Evolutionary conservation across 1,284 basidiomycete genomes (phyloP), one percentile per base, ranked within the genome.

Genomic region (Ganoderma multipileum): DNA sequence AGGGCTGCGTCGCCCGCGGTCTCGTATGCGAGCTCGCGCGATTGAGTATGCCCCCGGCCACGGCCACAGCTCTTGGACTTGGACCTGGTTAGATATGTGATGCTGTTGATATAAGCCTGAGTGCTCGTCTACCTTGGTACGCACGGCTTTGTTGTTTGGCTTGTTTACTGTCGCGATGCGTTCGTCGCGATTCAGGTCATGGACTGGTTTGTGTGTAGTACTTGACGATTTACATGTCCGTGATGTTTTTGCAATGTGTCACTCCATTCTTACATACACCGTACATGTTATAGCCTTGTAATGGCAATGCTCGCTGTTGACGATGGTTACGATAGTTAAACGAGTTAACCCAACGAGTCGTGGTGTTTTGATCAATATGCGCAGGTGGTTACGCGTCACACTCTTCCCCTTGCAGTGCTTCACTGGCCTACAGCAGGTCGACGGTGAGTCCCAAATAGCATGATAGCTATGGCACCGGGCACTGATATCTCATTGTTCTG

Each of bases 11-110:
- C 76, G 28, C 71, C 72, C 23, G 70, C 74, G 66, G 67, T 73
- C 64, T 76, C 75, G 39, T 77, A 74, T 62, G 47, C 58, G 20
- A 76, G 75, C 61, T 70, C 70, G 65, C 69, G 71, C 28, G 70
- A 64, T 28, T 71, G 64, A 68, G 16, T 20, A 3, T 23, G 55
- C n/a, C 18, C 20, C 20, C 18, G 30, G 6, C 47, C 36, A 14
- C 47, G 41, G n/a, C 7, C 60, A 20, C 28, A 1, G 9, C 11
- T 20, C 39, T 33, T 62, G 52, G 39, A 41, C 50, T 33, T 26
- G 38, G 36, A 36, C 39, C 5, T 42, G 20, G 16, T 55, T 28
- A n/a, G 30, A 12, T 50, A n/a, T 58, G 20, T 23, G 28, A 41
- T 61, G 26, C 23, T 61, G 33, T 39, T 23, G 64, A 57, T 55